These are phyloP conservation scores for Penicillium manginii DNA, from an alignment of 495 filamentous ascomycete genomes.

Conservation along the genomic window DNA sequence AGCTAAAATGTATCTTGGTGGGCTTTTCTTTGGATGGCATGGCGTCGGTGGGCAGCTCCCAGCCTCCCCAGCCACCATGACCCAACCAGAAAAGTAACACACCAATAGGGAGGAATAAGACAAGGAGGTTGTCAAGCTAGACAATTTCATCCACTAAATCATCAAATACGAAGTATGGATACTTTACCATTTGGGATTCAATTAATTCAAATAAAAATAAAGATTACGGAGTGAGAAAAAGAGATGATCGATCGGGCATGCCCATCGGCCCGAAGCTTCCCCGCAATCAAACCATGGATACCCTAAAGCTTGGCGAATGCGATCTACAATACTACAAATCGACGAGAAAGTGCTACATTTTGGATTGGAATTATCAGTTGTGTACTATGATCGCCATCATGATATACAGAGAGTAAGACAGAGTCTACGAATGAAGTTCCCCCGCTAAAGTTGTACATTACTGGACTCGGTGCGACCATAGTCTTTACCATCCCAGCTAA, in stretches of 20 bases:
- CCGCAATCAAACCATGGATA: constrained; percentile 7
- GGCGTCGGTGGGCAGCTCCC: constrained; percentile 27
- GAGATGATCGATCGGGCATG: background rate
- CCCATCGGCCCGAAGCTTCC: background rate
- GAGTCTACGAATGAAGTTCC: no score
- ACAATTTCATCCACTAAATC: constrained; percentile 24
- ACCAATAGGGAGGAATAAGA: constrained; percentile 30
- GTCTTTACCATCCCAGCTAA: background rate
- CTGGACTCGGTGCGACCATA: background rate
- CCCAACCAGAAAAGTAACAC: constrained; percentile 7
- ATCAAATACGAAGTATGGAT: background rate
- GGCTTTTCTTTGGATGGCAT: constrained; percentile 31
- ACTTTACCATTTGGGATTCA: background rate
- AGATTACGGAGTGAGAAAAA: no score
- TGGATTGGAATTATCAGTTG: no score
- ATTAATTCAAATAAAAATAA: constrained; percentile 15
- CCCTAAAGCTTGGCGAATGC: constrained; percentile 20
- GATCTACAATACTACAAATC: no score
- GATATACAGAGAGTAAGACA: no score
- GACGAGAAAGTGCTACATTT: no score
- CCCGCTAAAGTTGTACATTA: no score
- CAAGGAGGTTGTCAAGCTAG: constrained; percentile 22
- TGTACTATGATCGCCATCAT: no score
- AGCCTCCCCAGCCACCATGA: constrained; percentile 37
- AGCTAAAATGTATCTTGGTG: constrained; percentile 16